Evolutionary conservation across 768 basidiomycete species (phyloP), one percentile per base, ranked within the genome.

Genomic region (Pisolithus orientalis): DNA sequence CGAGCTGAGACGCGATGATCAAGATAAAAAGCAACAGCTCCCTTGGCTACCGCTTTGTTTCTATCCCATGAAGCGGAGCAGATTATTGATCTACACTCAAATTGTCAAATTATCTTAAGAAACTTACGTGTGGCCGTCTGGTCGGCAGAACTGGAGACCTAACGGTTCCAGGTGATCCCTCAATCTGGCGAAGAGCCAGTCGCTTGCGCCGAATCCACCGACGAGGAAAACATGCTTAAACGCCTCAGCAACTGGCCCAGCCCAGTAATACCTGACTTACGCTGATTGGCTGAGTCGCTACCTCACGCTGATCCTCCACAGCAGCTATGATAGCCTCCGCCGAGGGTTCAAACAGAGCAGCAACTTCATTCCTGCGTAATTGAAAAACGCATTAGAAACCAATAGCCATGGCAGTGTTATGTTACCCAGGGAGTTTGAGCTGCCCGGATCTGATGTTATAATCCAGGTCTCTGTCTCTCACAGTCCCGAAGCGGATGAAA

Each of bases 111-210:
- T 17, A 16, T 45, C 29, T 45, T 16, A 27, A 17, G n/a, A 29
- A 52, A 27, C 64, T 54, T 11, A 79, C 81, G 80, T 71, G 59
- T 79, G 75, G 31, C 71, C 72, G 50, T 81, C 78, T 5, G 80
- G 80, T 3, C 79, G 72, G 51, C 72, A 70, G 38, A 82, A 68
- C 21, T 69, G 64, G 32, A 80, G 49, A 2, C 70, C 66, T 11
- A 69, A 50, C 0, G 66, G 63, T 21, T 54, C 61, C n/a, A 82
- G 59, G 1, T 66, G 57, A 1, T 42, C 50, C 39, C 67, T 59
- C 16, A 76, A 51, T 27, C 40, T 65, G 13, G 58, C 53, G 34
- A 71, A 76, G 8, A 77, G 65, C 70, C 72, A 77, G 45, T 74
- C 70, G 40, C 66, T 77, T 4, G 71, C 71, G 7, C 73, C 70